phyloP scores from a whole-genome alignment of 345 rosid genomes.

The Linum lewisii region DNA sequence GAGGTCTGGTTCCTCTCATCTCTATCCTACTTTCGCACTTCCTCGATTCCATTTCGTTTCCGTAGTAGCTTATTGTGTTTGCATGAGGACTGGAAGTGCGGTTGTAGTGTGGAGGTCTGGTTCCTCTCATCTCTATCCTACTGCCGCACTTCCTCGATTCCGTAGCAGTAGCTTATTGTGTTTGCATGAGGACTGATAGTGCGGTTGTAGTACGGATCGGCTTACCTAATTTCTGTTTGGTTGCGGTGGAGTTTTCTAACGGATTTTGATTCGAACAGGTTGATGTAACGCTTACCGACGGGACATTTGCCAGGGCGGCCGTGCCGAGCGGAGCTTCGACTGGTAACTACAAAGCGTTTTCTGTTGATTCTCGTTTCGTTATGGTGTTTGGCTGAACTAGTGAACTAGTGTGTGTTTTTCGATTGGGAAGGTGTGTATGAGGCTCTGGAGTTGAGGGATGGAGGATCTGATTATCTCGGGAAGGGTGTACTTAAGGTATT shows the following conservation, averaged over 20 bases:
- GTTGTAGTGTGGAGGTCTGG: conserved; percentile 62
- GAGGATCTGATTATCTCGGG: conserved; percentile 92
- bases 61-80: background rate
- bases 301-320: conserved; percentile 59
- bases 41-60: background rate
- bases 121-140: background rate
- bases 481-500: conserved; percentile 87
- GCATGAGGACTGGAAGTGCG: background rate
- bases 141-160: background rate
- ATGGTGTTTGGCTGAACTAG: background rate
- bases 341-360: conserved; percentile 34
- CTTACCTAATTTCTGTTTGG: background rate
- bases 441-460: conserved; percentile 93
- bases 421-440: conserved; percentile 60
- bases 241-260: conserved; percentile 1
- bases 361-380: background rate
- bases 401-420: background rate
- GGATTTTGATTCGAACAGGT: conserved; percentile 28
- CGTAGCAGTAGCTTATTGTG: background rate
- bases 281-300: conserved; percentile 50
- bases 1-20: conserved; percentile 39
- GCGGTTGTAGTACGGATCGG: background rate
- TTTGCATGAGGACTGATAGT: background rate
- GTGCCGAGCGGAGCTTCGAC: conserved; percentile 99
- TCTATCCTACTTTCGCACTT: too few species aligned